These are phyloP conservation scores for Stagonosporopsis vannaccii DNA, from an alignment of 2,329 filamentous ascomycete species.

Conservation along the genomic window DNA sequence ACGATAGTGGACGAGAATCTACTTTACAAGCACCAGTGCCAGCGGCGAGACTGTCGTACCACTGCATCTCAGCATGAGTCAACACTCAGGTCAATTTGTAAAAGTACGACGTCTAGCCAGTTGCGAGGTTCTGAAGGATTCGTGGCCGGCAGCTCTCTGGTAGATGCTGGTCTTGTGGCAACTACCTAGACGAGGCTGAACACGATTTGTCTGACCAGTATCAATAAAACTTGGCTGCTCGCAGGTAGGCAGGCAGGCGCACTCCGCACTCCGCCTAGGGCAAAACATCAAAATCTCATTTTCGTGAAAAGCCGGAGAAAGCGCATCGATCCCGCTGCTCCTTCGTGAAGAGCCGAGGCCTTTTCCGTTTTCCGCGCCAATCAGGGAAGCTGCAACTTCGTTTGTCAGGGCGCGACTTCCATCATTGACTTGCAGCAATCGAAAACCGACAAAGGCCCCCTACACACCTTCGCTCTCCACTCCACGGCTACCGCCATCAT, in stretches of 20 bases:
- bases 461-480: constrained; percentile 34
- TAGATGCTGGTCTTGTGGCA: constrained; percentile 1
- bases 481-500: constrained; percentile 43
- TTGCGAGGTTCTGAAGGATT: not conserved
- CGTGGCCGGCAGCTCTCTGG: not conserved
- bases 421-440: constrained; percentile 34
- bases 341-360: constrained; percentile 37
- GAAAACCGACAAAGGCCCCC: constrained; percentile 34
- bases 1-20: constrained; percentile 29
- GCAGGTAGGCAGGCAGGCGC: not conserved
- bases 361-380: constrained; percentile 38
- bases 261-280: constrained; percentile 12
- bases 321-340: constrained; percentile 20
- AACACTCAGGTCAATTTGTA: constrained; percentile 12
- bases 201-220: not conserved
- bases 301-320: constrained; percentile 37
- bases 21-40: constrained; percentile 22
- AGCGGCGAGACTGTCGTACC: constrained; percentile 23
- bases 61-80: constrained; percentile 3
- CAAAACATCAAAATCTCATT: constrained; percentile 14
- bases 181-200: constrained; percentile 2
- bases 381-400: constrained; percentile 40
- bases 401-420: constrained; percentile 31
- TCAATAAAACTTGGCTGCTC: constrained; percentile 1
- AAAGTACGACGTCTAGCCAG: not conserved